Evolutionary conservation across 768 basidiomycete genomes (phyloP), one percentile per base, ranked within the genome.

Genomic region (Naganishia vishniacii): DNA sequence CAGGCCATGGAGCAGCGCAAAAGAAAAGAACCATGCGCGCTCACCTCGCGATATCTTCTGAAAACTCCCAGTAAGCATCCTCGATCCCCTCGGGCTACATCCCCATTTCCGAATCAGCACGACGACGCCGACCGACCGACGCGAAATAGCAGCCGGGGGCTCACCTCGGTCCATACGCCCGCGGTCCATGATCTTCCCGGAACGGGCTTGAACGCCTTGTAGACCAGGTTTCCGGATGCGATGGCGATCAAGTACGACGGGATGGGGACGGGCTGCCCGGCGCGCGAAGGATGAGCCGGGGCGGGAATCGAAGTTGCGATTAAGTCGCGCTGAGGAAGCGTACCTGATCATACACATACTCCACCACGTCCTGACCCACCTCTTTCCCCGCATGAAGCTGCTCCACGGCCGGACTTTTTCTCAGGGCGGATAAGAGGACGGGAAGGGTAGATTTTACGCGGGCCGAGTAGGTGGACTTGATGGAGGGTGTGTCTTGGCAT

Each of bases 171-270:
- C 93, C 93, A 97, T 4, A 92, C 82, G 0, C 93, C 93, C 15
- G 82, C 85, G 16, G 79, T 85, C 89, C 94, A 91, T n/a, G 80
- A 72, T 68, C 83, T 86, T 18, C 85, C 88, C 37, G 83, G 76
- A 11, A 82, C 77, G 32, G 79, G 77, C 3, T 82, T 78, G 73
- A 92, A 90, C 0, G 83, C 42, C 58, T 68, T 69, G 77, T 92
- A 93, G 23, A 80, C 81, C 2, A 95, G 78, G 72, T 94, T 87
- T 0, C 92, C 93, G 0, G 84, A 82, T 0, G 93, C 93, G 59
- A 97, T 86, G 2, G 94, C 94, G 51, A 97, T 82, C n/a, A 97
- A 80, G 73, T 98, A 97, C 0, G 87, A 85, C 0, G 94, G 89
- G 64, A 97, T 91, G 4, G 88, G 84, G 20, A 89, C 83, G 6